Conservation (phyloP, 495 filamentous ascomycete species). For the Podospora tetraspora region DNA sequence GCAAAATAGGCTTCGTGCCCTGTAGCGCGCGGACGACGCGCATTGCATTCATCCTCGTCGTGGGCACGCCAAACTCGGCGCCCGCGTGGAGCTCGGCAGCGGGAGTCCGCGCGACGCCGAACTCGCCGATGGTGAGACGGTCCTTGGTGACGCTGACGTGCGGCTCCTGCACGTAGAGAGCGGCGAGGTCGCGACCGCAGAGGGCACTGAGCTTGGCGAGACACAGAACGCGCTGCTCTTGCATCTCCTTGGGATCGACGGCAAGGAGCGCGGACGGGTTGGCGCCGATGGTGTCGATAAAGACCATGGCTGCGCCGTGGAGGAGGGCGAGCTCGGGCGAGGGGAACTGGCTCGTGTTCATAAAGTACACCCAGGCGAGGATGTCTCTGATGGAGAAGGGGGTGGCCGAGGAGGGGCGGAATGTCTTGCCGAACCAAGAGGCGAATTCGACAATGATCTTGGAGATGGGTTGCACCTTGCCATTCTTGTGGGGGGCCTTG, state of each 20-base stretch:
- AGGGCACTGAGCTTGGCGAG: conserved; percentile 65
- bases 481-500: conserved; percentile 13
- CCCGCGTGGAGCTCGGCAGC: conserved; percentile 47
- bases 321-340: conserved; percentile 47
- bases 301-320: conserved; percentile 92
- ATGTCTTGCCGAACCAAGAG: conserved; percentile 81
- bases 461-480: conserved; percentile 41
- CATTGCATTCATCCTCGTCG: conserved; percentile 84
- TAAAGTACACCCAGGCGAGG: conserved; percentile 88
- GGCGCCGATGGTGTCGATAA: conserved; percentile 88
- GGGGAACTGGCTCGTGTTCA: conserved; percentile 56
- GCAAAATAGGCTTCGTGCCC: conserved; percentile 78
- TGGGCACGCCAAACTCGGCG: conserved; percentile 81
- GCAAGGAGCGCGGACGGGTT: conserved; percentile 83
- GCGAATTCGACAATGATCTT: conserved; percentile 75
- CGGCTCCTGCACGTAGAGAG: conserved; percentile 56
- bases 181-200: conserved; percentile 54
- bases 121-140: conserved; percentile 62
- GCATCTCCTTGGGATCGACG: conserved; percentile 53
- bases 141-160: conserved; percentile 40
- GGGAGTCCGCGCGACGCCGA: conserved; percentile 54
- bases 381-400: conserved; percentile 86
- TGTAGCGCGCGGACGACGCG: conserved; percentile 86
- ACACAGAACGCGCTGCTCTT: conserved; percentile 60
- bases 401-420: conserved; percentile 63